Evolutionary conservation across 768 basidiomycete species (phyloP), one percentile per base, ranked within the genome.

Genomic region (Suillus variegatus): DNA sequence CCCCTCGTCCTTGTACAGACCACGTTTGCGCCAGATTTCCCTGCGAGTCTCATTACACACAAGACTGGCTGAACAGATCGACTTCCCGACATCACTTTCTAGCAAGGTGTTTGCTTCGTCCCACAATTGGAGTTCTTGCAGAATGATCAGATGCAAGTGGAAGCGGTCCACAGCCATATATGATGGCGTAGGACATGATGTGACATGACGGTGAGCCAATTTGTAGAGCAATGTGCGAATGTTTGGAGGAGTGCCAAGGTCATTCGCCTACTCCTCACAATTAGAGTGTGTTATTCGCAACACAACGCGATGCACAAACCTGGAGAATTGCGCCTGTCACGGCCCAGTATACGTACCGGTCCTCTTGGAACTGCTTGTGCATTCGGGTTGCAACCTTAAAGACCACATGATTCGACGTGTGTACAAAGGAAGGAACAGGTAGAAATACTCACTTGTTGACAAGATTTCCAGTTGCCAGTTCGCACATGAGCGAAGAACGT

Each of bases 401-500:
- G 56, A 49, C 14, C 4, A 63, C 38, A 12, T 64, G 13, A 36
- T 25, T 54, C 43, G 6, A 43, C 18, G 64, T 55, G 63, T 65
- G 28, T 67, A 51, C 43, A 36, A 3, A 46, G 58, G 65, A 43
- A 35, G 60, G 61, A 63, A 22, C n/a, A 32, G 0, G 43, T 0
- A 10, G 41, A 28, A 64, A 32, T n/a, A 68, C 74, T 64, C 70
- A 91, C 92, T 81, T 90, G 89, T 74, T 95, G 94, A 28, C 91
- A 92, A 54, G 88, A 85, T 75, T 94, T 95, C 94, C 94, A 95
- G 68, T 91, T 88, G 18, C 84, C 84, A 40, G 89, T 86, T 66
- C 92, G 86, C 41, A 90, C 86, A 72, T 94, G 91, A 22, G 93
- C 92, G 73, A 93, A 91, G 80, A 95, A 95, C 0, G 91, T 89